Conservation (phyloP, 495 filamentous ascomycete genomes). For the Tuber aestivum region DNA sequence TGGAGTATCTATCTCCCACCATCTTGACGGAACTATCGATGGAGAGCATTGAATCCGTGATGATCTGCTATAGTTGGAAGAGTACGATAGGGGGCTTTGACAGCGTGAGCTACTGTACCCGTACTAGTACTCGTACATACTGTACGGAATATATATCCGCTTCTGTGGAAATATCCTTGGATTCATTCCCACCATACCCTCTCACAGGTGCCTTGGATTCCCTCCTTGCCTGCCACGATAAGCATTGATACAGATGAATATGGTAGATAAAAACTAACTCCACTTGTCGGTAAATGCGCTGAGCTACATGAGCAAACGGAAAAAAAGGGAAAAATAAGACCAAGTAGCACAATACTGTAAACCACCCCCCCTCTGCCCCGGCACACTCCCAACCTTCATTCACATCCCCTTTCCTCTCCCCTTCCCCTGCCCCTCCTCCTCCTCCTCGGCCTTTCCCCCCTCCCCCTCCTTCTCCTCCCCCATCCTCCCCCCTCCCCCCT, state of each 20-base stretch:
- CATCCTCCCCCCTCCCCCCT: constrained; percentile 7
- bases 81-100: no score
- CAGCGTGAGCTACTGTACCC: no score
- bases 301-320: not conserved
- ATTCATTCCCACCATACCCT: not conserved
- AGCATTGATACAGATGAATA: not conserved
- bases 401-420: not conserved
- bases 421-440: not conserved
- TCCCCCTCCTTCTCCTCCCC: not conserved
- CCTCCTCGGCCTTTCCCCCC: not conserved
- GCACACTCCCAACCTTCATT: not conserved
- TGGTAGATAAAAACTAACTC: not conserved
- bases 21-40: not conserved
- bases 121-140: no score
- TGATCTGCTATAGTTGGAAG: not conserved
- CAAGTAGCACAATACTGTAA: not conserved
- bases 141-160: not conserved
- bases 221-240: not conserved
- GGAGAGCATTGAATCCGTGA: not conserved
- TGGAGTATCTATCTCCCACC: no score
- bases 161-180: not conserved
- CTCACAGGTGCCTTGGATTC: not conserved
- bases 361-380: not conserved
- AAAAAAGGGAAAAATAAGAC: not conserved
- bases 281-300: not conserved